Conservation (phyloP, 257 asterid genomes). For the Solanum tarapatanum region DNA sequence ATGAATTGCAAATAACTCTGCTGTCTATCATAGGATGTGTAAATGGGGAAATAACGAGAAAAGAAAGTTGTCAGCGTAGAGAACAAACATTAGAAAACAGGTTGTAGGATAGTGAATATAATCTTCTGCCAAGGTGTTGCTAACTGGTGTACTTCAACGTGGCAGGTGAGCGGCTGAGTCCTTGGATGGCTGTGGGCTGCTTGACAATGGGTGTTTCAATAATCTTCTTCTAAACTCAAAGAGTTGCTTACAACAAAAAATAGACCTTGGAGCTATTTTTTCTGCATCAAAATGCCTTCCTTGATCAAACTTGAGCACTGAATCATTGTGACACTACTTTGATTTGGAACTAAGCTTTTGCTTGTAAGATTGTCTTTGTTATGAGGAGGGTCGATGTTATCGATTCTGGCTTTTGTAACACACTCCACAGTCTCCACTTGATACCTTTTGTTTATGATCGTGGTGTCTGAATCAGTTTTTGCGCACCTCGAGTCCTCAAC, state of each 20-base stretch:
- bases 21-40: neutral
- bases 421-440: neutral
- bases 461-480: neutral
- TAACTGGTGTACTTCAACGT: neutral
- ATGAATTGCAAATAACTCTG: neutral
- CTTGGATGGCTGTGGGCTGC: slow-evolving; percentile 87
- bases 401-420: neutral
- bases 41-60: neutral
- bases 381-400: neutral
- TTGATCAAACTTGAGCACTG: neutral
- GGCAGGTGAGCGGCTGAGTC: slow-evolving; percentile 85
- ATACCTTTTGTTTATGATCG: neutral
- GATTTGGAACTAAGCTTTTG: neutral
- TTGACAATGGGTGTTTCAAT: slow-evolving; percentile 72
- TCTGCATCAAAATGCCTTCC: neutral
- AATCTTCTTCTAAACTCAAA: slow-evolving; percentile 44
- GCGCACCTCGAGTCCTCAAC: neutral
- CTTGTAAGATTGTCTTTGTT: neutral
- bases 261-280: neutral
- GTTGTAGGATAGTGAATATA: neutral
- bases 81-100: neutral
- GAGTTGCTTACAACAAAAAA: neutral
- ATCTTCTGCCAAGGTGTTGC: neutral
- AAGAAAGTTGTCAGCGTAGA: neutral
- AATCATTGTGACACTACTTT: neutral